Evolutionary conservation across 2,329 filamentous ascomycete species (phyloP).

Genomic region (Plenodomus biglobosus): DNA sequence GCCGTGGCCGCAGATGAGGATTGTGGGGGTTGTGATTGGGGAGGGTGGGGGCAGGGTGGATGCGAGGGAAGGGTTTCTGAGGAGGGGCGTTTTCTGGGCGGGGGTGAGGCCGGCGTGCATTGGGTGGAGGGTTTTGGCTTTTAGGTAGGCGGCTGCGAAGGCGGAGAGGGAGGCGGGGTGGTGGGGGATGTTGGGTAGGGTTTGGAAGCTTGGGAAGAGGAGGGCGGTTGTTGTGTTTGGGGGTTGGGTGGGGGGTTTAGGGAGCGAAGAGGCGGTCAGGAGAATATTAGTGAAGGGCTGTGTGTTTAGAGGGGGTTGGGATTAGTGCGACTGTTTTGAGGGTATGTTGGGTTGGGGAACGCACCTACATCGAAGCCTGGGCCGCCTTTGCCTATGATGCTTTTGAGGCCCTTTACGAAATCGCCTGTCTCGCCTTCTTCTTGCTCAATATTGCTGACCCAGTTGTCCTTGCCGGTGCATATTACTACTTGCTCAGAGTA

Average conservation of each 20-base stretch:
- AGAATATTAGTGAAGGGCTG: conserved; percentile 84
- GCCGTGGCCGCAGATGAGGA: conserved; percentile 87
- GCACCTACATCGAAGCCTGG: conserved; percentile 51
- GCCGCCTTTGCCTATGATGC: conserved; percentile 46
- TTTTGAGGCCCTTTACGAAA: conserved; percentile 71
- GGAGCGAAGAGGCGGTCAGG: conserved; percentile 73
- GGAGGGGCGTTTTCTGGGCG: conserved; percentile 50
- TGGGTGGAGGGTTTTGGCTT: conserved; percentile 63
- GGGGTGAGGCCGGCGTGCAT: conserved; percentile 61
- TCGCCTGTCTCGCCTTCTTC: conserved; percentile 58
- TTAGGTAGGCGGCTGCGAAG: conserved; percentile 66
- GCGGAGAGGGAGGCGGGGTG: conserved; percentile 57
- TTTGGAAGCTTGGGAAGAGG: conserved; percentile 81
- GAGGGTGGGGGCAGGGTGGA: conserved; percentile 57
- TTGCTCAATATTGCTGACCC: conserved; percentile 82
- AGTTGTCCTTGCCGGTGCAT: conserved; percentile 78
- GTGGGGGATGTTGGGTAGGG: conserved; percentile 70
- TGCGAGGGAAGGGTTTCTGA: conserved; percentile 53
- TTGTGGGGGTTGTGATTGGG: conserved; percentile 36
- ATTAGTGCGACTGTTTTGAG: too few species aligned
- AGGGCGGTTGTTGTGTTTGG: conserved; percentile 56
- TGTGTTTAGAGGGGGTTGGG: too few species aligned
- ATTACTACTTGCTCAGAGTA: conserved; percentile 84
- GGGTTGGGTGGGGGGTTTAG: conserved; percentile 13
- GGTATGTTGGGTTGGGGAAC: conserved; percentile 21